Conservation (phyloP, 2,329 filamentous ascomycete species). For the Calonectria ilicicola region DNA sequence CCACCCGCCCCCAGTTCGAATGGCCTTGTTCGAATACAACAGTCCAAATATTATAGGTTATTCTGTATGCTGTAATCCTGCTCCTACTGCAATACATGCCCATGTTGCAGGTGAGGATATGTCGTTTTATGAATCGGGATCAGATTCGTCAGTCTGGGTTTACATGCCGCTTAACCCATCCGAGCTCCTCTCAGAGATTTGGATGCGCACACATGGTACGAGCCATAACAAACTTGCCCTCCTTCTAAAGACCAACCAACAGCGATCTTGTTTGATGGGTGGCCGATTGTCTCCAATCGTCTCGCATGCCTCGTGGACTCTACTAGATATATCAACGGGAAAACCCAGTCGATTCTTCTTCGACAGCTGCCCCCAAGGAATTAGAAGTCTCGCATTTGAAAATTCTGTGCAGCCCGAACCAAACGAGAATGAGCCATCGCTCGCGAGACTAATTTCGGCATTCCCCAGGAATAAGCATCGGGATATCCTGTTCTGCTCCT, state of each 20-base stretch:
- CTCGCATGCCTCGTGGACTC: neutral
- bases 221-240: neutral
- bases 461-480: neutral
- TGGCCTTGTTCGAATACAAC: neutral
- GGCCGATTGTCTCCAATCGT: neutral
- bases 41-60: neutral
- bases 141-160: neutral
- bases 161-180: neutral
- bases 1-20: neutral
- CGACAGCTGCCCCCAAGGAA: neutral
- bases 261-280: neutral
- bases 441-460: neutral
- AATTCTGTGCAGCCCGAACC: too few relatives aligned
- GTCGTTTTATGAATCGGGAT: neutral
- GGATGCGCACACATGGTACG: neutral
- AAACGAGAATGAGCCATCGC: neutral
- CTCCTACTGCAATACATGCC: neutral
- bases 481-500: neutral
- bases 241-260: neutral
- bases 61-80: constrained; percentile 7
- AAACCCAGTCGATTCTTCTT: neutral
- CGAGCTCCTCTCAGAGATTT: neutral
- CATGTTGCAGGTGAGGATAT: neutral
- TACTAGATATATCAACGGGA: neutral
- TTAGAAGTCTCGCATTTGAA: neutral